Evolutionary conservation across 495 filamentous ascomycete species (phyloP).

Genomic region (Astrothelium macrocarpum): DNA sequence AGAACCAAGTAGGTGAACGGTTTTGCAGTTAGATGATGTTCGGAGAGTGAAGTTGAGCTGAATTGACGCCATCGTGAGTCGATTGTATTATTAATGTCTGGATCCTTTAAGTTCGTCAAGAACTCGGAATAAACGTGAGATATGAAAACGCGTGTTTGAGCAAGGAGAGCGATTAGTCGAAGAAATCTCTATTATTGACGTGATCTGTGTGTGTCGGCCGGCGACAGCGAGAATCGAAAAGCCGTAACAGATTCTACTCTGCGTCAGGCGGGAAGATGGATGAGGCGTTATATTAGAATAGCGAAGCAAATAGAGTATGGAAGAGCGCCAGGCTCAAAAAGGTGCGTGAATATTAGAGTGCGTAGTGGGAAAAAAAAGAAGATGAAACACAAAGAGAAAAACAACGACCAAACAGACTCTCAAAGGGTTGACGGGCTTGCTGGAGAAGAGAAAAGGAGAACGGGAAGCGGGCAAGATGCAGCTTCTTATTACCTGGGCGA

Average conservation of each 20-base stretch:
- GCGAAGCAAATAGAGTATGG: constrained; percentile 10
- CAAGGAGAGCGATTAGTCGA: constrained; percentile 34
- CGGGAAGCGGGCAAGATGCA: constrained; percentile 13
- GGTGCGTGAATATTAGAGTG: not conserved
- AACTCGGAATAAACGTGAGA: constrained; percentile 13
- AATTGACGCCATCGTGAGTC: constrained; percentile 33
- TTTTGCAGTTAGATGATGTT: constrained; percentile 93
- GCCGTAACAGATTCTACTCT: constrained; percentile 8
- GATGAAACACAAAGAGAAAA: constrained; percentile 21
- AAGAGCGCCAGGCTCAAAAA: constrained; percentile 25
- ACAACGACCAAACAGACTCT: constrained; percentile 30
- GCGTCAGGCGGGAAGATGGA: not conserved
- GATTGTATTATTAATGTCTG: constrained; percentile 14
- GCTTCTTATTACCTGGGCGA: constrained; percentile 8
- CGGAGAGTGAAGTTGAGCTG: constrained; percentile 57
- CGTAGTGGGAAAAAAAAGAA: constrained; percentile 19
- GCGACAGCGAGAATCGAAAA: constrained; percentile 27
- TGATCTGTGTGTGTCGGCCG: constrained; percentile 26
- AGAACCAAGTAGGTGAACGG: constrained; percentile 92
- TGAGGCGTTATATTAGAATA: constrained; percentile 12
- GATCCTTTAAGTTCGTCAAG: constrained; percentile 13
- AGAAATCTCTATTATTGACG: constrained; percentile 3
- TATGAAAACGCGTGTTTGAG: constrained; percentile 21
- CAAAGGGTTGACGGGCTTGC: constrained; percentile 33
- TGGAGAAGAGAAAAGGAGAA: constrained; percentile 24